Percentiles rank a stretch among this genome's conserved stretches.
Conservation (phyloP, 208 protist species). For the Trypanosoma caninum region DNA sequence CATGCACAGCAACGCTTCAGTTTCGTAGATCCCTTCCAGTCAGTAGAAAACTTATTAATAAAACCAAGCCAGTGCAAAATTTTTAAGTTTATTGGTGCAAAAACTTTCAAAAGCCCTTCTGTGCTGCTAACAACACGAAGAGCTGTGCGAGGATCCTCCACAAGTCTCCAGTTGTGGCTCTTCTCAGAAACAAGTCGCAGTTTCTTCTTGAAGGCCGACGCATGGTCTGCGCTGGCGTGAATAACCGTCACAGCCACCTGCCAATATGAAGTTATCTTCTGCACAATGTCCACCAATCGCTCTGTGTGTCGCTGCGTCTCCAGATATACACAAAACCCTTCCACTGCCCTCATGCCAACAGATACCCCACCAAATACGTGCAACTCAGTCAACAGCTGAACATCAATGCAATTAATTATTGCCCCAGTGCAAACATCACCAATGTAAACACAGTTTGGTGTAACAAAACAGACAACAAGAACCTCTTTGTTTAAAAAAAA, state of each 20-base stretch:
- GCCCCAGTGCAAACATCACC: constrained; percentile 20
- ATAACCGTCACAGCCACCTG: constrained; percentile 1
- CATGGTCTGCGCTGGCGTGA: background rate
- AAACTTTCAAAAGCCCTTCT: background rate
- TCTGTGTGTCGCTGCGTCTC: constrained; percentile 6
- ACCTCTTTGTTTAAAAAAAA: constrained; percentile 19
- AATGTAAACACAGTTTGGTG: constrained; percentile 24
- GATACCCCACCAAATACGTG: constrained; percentile 4
- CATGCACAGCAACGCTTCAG: constrained; percentile 13
- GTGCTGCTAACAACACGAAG: constrained; percentile 18
- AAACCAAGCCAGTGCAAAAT: constrained; percentile 25
- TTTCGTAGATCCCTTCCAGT: constrained; percentile 17
- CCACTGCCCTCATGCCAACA: constrained; percentile 7
- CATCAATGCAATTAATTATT: constrained; percentile 12
- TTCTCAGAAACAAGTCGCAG: constrained; percentile 17
- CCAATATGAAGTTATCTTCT: constrained; percentile 13
- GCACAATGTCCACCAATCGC: constrained; percentile 13
- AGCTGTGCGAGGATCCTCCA: constrained; percentile 24
- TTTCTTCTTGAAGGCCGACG: constrained; percentile 12
- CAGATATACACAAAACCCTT: constrained; percentile 8
- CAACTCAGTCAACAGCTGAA: constrained; percentile 16
- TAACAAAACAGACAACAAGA: constrained; percentile 22
- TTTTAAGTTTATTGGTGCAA: constrained; percentile 12
- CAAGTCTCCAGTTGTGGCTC: constrained; percentile 10
- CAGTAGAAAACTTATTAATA: background rate